phyloP scores from a whole-genome alignment of 2,329 filamentous ascomycete genomes.

The Rosellinia necatrix region DNA sequence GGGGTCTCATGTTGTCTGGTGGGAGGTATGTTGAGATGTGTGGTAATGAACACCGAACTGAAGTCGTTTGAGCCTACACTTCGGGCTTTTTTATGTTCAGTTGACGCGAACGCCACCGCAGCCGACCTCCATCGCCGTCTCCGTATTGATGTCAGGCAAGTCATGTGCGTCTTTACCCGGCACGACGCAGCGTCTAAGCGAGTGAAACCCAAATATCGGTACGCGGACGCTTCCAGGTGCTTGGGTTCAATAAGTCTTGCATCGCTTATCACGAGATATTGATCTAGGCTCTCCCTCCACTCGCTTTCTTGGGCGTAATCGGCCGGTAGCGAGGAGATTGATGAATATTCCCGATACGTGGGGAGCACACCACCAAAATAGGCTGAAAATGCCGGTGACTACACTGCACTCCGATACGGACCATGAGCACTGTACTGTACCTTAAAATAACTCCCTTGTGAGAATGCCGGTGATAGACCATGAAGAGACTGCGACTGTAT shows the following conservation, averaged over 20 bases:
- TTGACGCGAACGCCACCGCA: not conserved
- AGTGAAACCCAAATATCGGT: not conserved
- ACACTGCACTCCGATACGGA: not conserved
- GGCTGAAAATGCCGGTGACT: conserved; percentile 8
- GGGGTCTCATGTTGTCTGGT: conserved; percentile 6
- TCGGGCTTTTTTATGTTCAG: conserved; percentile 3
- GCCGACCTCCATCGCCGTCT: not conserved
- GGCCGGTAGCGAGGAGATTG: conserved; percentile 9
- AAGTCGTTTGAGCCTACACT: too few species aligned
- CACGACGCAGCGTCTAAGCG: conserved; percentile 2
- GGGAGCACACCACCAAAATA: conserved; percentile 7
- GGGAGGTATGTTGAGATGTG: not conserved
- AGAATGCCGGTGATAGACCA: too few species aligned
- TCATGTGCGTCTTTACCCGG: conserved; percentile 18
- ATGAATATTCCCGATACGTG: not conserved
- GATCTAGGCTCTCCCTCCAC: not conserved
- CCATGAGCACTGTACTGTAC: too few species aligned
- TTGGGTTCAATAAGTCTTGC: conserved; percentile 7
- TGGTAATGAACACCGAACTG: too few species aligned
- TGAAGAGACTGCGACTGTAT: too few species aligned
- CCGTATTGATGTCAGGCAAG: not conserved
- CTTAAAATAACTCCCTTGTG: too few species aligned
- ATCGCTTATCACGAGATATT: conserved; percentile 3
- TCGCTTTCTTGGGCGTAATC: not conserved
- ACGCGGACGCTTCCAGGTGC: conserved; percentile 1